phyloP scores from a whole-genome alignment of 768 basidiomycete species.

The Glaciozyma antarctica region DNA sequence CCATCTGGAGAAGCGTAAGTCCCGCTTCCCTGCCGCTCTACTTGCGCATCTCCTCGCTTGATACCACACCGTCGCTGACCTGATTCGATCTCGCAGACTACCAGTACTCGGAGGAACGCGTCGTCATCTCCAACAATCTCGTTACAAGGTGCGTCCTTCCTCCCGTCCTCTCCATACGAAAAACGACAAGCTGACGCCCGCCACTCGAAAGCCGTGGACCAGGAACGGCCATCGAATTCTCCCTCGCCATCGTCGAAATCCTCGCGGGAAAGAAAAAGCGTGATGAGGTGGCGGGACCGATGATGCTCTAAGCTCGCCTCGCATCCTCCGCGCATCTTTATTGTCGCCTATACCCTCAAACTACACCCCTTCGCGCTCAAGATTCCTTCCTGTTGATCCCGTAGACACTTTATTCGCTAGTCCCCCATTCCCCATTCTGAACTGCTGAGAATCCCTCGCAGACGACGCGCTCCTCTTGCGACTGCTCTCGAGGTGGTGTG shows the following conservation, averaged over 20 bases:
- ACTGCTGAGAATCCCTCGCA: no score
- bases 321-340: no score
- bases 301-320: conserved; percentile 9
- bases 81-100: conserved; percentile 7
- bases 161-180: no score
- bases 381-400: no score
- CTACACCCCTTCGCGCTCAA: background rate
- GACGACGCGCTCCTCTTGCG: no score
- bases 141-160: conserved; percentile 15
- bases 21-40: background rate
- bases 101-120: conserved; percentile 27
- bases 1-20: conserved; percentile 23
- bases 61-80: no score
- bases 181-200: background rate
- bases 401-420: no score
- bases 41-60: no score
- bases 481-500: no score
- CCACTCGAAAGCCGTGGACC: conserved; percentile 15
- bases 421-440: no score
- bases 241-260: conserved; percentile 22
- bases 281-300: conserved; percentile 23
- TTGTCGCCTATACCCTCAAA: no score
- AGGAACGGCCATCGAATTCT: conserved; percentile 26
- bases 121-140: conserved; percentile 21
- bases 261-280: conserved; percentile 23